Conservation (phyloP, 1,139 yeast species). For the Candida pseudoviswanathii region DNA sequence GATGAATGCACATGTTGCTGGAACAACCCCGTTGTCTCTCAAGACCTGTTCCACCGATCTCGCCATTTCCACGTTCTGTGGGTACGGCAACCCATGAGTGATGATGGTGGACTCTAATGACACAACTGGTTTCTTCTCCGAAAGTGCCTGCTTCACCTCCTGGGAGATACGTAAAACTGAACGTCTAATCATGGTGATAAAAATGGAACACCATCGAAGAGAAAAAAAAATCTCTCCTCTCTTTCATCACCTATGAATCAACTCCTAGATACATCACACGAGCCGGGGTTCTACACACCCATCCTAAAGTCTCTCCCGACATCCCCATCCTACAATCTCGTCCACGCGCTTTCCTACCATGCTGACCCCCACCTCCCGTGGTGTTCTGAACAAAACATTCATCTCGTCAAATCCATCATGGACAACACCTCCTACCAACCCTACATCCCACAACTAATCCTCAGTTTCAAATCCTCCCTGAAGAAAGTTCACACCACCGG, state of each 20-base stretch:
- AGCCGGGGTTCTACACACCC: background rate
- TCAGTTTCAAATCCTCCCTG: constrained; percentile 9
- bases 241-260: background rate
- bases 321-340: background rate
- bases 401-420: constrained; percentile 16
- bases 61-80: constrained; percentile 77
- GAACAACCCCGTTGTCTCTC: constrained; percentile 67
- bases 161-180: constrained; percentile 31
- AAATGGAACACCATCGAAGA: background rate
- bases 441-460: constrained; percentile 11
- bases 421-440: constrained; percentile 3
- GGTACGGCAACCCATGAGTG: constrained; percentile 88
- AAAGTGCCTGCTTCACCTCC: constrained; percentile 64
- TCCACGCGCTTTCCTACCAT: constrained; percentile 21
- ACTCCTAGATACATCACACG: constrained; percentile 5
- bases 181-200: constrained; percentile 1
- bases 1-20: constrained; percentile 85
- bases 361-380: constrained; percentile 35
- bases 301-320: background rate
- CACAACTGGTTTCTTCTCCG: constrained; percentile 61
- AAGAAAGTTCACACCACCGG: constrained; percentile 6
- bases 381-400: constrained; percentile 22
- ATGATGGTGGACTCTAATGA: constrained; percentile 86
- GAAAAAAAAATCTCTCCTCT: background rate
- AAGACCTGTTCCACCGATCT: constrained; percentile 61